A percentile compares a stretch with the other conserved stretches of the same genome.
Conservation (phyloP, 257 asterid species). For the Cordia subcordata region DNA sequence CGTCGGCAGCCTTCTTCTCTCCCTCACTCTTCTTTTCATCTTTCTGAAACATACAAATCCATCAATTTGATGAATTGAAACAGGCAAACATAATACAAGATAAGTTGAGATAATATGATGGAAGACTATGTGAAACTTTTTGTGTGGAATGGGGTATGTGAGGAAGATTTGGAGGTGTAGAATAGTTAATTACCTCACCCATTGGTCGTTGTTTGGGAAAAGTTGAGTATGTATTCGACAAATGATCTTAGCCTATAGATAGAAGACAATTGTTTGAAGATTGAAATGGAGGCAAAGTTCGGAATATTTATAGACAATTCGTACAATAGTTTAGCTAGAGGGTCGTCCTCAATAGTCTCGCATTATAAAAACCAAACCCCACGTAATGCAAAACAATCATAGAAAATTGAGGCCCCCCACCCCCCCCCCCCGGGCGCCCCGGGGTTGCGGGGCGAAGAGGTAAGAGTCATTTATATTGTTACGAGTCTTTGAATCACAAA, state of each 20-base stretch:
- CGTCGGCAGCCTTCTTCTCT: background rate
- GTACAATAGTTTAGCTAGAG: background rate
- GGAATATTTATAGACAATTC: background rate
- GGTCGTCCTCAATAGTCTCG: background rate
- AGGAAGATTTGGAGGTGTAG: background rate
- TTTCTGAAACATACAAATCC: background rate
- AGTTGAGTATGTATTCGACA: background rate
- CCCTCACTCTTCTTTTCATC: background rate
- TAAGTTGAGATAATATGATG: background rate
- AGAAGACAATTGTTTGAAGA: background rate
- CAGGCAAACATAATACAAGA: too few relatives aligned
- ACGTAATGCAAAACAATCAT: background rate
- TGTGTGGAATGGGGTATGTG: background rate
- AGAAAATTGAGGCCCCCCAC: background rate
- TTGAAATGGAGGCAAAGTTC: slow-evolving; percentile 4
- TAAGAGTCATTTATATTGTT: too few relatives aligned
- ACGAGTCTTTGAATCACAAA: too few relatives aligned
- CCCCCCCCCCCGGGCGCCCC: too few relatives aligned
- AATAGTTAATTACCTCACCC: background rate
- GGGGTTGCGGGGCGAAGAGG: too few relatives aligned
- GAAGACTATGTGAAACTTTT: background rate
- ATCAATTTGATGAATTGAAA: too few relatives aligned
- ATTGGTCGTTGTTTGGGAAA: too few relatives aligned
- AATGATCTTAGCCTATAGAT: background rate
- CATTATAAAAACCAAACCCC: background rate